Percentiles rank a stretch among this genome's conserved stretches.
Conservation (phyloP, 2,329 filamentous ascomycete genomes). For the Nemania sp. region DNA sequence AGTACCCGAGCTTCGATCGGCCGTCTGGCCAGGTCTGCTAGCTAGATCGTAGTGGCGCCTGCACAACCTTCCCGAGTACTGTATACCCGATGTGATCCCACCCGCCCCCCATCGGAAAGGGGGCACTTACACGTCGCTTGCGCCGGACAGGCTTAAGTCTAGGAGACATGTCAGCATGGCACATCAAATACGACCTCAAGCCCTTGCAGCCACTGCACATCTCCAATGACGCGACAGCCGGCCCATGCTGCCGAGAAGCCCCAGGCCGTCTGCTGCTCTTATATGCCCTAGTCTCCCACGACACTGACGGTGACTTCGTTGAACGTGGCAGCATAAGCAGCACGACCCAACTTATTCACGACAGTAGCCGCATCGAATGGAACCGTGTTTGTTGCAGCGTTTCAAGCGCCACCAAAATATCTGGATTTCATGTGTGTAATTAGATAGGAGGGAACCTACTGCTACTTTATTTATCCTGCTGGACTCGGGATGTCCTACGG, state of each 20-base stretch:
- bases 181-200: constrained; percentile 33
- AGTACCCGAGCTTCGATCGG: constrained; percentile 44
- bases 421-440: constrained; percentile 13
- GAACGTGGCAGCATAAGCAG: constrained; percentile 28
- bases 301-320: constrained; percentile 17
- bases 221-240: constrained; percentile 24
- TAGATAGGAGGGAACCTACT: constrained; percentile 32
- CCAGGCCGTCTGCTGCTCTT: constrained; percentile 26
- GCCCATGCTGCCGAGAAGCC: constrained; percentile 30
- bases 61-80: constrained; percentile 48
- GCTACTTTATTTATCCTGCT: constrained; percentile 32
- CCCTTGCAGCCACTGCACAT: constrained; percentile 27
- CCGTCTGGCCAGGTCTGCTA: constrained; percentile 43
- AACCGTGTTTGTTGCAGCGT: constrained; percentile 29
- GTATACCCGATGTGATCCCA: constrained; percentile 42
- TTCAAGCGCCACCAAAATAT: constrained; percentile 26
- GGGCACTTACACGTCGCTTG: constrained; percentile 45
- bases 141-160: constrained; percentile 37
- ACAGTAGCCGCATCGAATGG: constrained; percentile 44
- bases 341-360: constrained; percentile 36
- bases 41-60: constrained; percentile 49
- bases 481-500: constrained; percentile 9
- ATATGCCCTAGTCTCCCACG: constrained; percentile 24
- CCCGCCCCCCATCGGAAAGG: constrained; percentile 49
- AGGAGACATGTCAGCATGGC: constrained; percentile 37